Conservation (phyloP, 2,329 filamentous ascomycete genomes). For the Plenodomus tracheiphilus region DNA sequence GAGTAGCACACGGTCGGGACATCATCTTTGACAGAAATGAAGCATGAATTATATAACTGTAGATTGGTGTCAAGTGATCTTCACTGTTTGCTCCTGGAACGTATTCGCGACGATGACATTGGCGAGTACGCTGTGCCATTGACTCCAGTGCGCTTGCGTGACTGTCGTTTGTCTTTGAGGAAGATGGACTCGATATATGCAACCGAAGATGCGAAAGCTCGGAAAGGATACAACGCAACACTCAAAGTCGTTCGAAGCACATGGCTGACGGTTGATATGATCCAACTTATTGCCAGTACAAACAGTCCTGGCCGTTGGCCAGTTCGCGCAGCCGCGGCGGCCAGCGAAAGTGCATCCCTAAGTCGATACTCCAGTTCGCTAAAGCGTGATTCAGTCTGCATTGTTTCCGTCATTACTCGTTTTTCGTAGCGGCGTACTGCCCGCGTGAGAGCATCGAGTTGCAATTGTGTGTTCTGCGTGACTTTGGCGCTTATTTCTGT, state of each 20-base stretch:
- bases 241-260: constrained; percentile 30
- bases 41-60: no score
- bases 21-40: no score
- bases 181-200: constrained; percentile 23
- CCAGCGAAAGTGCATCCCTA: constrained; percentile 78
- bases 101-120: constrained; percentile 18
- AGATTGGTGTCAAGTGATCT: no score
- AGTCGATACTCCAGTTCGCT: constrained; percentile 71
- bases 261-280: constrained; percentile 22
- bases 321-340: constrained; percentile 63
- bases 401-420: constrained; percentile 72
- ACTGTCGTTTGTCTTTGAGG: constrained; percentile 24
- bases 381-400: constrained; percentile 76
- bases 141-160: constrained; percentile 2
- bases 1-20: neutral
- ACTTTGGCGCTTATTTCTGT: constrained; percentile 57
- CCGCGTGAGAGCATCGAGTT: constrained; percentile 84
- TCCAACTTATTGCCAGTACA: constrained; percentile 32
- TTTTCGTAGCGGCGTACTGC: constrained; percentile 92
- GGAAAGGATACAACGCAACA: constrained; percentile 37
- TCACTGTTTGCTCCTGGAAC: constrained; percentile 31
- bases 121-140: neutral
- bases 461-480: constrained; percentile 70
- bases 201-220: constrained; percentile 17
- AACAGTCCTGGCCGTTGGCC: constrained; percentile 42